Evolutionary conservation across 192 early-diverging fungal species (phyloP).

Genomic region (Podila verticillata): DNA sequence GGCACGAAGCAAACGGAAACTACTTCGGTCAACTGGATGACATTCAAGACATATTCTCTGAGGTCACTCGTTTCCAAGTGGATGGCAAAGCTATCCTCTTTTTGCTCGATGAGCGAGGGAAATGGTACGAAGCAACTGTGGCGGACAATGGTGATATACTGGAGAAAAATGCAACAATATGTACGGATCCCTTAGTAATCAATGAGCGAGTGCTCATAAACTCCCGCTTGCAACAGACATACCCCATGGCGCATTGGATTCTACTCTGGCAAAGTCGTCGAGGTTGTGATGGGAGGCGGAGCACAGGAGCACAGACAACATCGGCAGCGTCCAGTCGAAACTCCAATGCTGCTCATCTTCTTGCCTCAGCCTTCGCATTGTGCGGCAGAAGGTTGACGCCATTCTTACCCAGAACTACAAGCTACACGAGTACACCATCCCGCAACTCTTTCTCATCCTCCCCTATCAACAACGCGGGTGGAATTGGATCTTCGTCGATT

Average conservation of each 20-base stretch:
- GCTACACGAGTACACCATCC: not conserved
- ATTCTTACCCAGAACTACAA: not conserved
- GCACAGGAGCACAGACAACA: too few relatives aligned
- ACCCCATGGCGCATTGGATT: not conserved
- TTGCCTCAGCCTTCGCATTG: too few relatives aligned
- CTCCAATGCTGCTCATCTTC: too few relatives aligned
- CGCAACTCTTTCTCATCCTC: not conserved
- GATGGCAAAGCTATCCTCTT: not conserved
- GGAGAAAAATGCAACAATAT: too few relatives aligned
- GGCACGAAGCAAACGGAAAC: too few relatives aligned
- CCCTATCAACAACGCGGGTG: not conserved
- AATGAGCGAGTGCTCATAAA: too few relatives aligned
- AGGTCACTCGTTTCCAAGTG: conserved; percentile 5
- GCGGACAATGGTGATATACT: too few relatives aligned
- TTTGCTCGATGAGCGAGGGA: not conserved
- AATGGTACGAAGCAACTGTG: not conserved
- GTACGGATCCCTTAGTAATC: too few relatives aligned
- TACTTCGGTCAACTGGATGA: conserved; percentile 9
- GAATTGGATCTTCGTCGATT: not conserved
- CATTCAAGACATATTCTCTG: not conserved
- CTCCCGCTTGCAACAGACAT: not conserved
- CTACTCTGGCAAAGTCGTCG: conserved; percentile 3
- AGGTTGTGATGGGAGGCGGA: not conserved
- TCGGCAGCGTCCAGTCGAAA: too few relatives aligned
- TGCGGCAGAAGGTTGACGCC: too few relatives aligned